Percentiles rank a stretch among this genome's conserved stretches.
These are phyloP conservation scores for Fusarium poae DNA, from an alignment of 2,329 filamentous ascomycete species.

Conservation along the genomic window DNA sequence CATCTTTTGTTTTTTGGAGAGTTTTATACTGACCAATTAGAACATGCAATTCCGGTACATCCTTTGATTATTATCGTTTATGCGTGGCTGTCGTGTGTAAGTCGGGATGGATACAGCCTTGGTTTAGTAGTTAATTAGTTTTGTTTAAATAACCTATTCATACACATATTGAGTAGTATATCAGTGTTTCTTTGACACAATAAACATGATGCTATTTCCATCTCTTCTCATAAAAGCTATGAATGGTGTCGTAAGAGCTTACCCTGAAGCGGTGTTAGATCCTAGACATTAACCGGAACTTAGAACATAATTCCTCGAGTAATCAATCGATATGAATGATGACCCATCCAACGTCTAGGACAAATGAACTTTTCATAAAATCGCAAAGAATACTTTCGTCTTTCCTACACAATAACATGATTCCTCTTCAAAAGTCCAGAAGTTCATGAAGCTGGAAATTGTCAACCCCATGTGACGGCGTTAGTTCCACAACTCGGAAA, in stretches of 20 bases:
- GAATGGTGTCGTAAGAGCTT: neutral
- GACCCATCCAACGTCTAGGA: no score
- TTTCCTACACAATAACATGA: no score
- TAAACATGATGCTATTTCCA: no score
- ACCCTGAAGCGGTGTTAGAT: neutral
- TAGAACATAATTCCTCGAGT: neutral
- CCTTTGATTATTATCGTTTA: neutral
- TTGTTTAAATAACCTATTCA: neutral
- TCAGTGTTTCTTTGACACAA: no score
- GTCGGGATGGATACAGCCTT: neutral
- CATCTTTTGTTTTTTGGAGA: fast-evolving
- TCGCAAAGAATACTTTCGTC: no score
- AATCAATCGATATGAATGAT: no score
- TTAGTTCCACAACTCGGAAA: no score
- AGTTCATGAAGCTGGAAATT: no score
- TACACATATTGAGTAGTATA: no score
- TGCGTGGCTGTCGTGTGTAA: neutral
- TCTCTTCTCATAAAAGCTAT: no score
- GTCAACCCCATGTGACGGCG: no score
- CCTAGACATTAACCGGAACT: neutral
- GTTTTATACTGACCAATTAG: slow-evolving; percentile 10
- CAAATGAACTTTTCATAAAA: neutral
- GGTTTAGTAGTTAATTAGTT: neutral
- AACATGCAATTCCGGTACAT: slow-evolving; percentile 43
- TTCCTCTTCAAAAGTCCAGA: no score